Evolutionary conservation across 2,329 filamentous ascomycete species (phyloP).

Genomic region (Beauveria rudraprayagi): DNA sequence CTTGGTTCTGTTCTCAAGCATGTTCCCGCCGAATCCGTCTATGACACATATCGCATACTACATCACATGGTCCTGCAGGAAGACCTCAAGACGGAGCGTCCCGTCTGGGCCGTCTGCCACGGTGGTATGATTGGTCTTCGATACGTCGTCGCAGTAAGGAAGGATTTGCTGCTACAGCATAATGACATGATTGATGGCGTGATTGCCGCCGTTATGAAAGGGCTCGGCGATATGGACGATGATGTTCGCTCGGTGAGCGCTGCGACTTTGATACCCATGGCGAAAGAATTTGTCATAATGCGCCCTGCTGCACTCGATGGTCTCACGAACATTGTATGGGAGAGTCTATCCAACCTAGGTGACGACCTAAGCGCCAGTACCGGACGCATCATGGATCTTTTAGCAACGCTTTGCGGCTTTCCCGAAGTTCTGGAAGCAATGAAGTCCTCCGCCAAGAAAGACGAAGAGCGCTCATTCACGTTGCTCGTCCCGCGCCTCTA

Average conservation of each 20-base stretch:
- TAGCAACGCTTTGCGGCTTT: slow-evolving; percentile 93
- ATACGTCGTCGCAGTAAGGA: slow-evolving; percentile 91
- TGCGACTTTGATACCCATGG: slow-evolving; percentile 93
- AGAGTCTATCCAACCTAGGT: slow-evolving; percentile 91
- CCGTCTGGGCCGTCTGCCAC: slow-evolving; percentile 91
- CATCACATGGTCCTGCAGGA: slow-evolving; percentile 89
- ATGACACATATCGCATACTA: slow-evolving; percentile 75
- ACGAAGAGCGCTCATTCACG: slow-evolving; percentile 83
- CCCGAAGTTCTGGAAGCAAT: slow-evolving; percentile 87
- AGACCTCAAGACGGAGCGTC: slow-evolving; percentile 63
- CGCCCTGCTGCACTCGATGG: slow-evolving; percentile 69
- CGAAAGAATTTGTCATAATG: slow-evolving; percentile 85
- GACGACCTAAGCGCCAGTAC: slow-evolving; percentile 97
- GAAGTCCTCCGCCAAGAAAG: slow-evolving; percentile 77
- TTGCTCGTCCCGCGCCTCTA: slow-evolving; percentile 89
- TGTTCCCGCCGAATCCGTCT: slow-evolving; percentile 69
- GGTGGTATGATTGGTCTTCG: slow-evolving; percentile 95
- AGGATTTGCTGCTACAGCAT: slow-evolving; percentile 80
- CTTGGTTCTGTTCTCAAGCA: slow-evolving; percentile 83
- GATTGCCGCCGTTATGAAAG: slow-evolving; percentile 87
- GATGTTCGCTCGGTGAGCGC: slow-evolving; percentile 96
- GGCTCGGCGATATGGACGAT: slow-evolving; percentile 82
- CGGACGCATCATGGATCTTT: slow-evolving; percentile 94
- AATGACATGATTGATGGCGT: slow-evolving; percentile 85
- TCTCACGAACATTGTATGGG: slow-evolving; percentile 93